A percentile compares a stretch with the other conserved stretches of the same genome.
These are phyloP conservation scores for Fusarium nelsonii DNA, from an alignment of 2,329 filamentous ascomycete species.

Conservation along the genomic window DNA sequence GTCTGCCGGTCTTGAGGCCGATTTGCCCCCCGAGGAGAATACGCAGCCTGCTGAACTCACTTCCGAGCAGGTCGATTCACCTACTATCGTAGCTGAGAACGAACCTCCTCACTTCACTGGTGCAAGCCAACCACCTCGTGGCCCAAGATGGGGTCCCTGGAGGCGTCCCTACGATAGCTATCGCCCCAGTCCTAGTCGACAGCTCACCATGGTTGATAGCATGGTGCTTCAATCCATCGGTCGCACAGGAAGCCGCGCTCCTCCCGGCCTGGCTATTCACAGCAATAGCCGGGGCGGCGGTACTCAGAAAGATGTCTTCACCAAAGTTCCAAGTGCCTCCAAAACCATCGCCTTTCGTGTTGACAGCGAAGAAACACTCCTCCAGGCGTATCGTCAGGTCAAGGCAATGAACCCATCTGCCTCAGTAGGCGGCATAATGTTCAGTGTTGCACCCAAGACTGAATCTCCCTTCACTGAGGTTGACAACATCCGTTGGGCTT, in stretches of 20 bases:
- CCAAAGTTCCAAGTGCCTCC: background rate
- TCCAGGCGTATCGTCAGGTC: constrained; percentile 19
- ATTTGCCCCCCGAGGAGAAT: background rate
- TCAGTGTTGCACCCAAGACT: constrained; percentile 3
- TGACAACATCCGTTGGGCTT: constrained; percentile 5
- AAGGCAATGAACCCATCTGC: constrained; percentile 24
- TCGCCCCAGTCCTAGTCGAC: background rate
- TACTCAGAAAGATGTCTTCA: constrained; percentile 20
- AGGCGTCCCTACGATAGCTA: background rate
- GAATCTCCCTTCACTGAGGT: background rate
- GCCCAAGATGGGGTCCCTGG: background rate
- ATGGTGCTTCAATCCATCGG: constrained; percentile 17
- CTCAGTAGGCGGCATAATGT: constrained; percentile 21
- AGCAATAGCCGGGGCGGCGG: constrained; percentile 24
- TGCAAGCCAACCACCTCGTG: background rate
- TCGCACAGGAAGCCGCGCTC: background rate
- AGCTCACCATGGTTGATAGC: constrained; percentile 12
- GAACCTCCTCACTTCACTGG: background rate
- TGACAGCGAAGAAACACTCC: constrained; percentile 10
- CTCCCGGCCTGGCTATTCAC: constrained; percentile 5
- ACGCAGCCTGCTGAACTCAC: background rate
- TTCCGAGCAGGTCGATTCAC: background rate
- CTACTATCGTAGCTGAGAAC: background rate
- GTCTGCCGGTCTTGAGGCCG: background rate
- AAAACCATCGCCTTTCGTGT: constrained; percentile 24